Conservation (phyloP, 768 basidiomycete genomes). For the Tulasnella sp. region DNA sequence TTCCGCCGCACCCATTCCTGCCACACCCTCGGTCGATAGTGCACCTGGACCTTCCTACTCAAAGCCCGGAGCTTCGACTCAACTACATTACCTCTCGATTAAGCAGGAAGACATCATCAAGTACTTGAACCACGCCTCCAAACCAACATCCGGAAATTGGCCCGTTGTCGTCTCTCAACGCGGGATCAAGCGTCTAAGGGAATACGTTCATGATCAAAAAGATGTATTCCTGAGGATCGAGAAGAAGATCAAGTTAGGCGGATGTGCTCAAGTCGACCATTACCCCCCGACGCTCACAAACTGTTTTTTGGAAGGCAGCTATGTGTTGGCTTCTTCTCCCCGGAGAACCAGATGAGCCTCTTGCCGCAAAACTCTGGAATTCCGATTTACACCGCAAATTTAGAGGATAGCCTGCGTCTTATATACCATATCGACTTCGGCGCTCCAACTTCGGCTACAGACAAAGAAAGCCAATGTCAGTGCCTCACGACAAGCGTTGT, state of each 20-base stretch:
- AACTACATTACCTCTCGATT: not conserved
- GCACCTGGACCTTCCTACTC: not conserved
- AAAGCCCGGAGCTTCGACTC: not conserved
- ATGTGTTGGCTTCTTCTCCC: conserved; percentile 60
- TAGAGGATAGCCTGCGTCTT: conserved; percentile 46
- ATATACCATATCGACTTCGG: conserved; percentile 28
- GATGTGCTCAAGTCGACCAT: not conserved
- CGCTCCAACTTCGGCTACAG: not conserved
- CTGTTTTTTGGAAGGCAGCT: conserved; percentile 44
- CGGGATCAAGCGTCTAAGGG: conserved; percentile 45
- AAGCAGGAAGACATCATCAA: not conserved
- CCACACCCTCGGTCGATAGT: not conserved
- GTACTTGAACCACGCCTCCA: not conserved
- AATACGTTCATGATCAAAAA: conserved; percentile 39
- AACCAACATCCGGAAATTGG: conserved; percentile 50
- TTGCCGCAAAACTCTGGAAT: conserved; percentile 40
- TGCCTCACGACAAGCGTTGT: not conserved
- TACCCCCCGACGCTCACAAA: not conserved
- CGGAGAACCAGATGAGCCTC: conserved; percentile 57
- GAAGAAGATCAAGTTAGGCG: conserved; percentile 58
- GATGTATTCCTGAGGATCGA: conserved; percentile 47
- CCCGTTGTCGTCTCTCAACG: conserved; percentile 46
- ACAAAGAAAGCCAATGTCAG: conserved; percentile 9
- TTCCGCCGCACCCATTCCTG: not conserved
- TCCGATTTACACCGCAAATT: conserved; percentile 63